Conservation (phyloP, 768 basidiomycete species). For the Cubamyces sp. region DNA sequence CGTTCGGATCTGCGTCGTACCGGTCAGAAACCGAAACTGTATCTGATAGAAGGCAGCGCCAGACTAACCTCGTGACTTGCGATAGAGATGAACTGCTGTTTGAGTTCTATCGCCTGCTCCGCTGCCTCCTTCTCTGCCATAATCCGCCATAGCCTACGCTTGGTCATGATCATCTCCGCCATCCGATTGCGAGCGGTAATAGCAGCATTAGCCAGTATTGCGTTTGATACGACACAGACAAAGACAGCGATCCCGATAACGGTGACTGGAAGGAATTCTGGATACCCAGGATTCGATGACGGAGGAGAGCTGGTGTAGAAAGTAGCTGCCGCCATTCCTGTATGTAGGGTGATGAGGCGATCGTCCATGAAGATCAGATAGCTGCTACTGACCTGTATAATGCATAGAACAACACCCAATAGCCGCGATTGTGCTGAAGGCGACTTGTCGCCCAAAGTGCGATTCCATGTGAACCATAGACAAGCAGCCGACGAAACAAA, state of each 20-base stretch:
- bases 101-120: conserved; percentile 36
- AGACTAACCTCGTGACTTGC: conserved; percentile 35
- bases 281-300: conserved; percentile 29
- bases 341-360: neutral
- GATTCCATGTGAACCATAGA: conserved; percentile 36
- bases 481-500: conserved; percentile 33
- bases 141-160: conserved; percentile 33
- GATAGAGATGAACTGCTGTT: conserved; percentile 37
- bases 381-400: conserved; percentile 31
- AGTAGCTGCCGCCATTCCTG: conserved; percentile 36
- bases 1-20: conserved; percentile 30
- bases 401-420: conserved; percentile 34
- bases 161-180: conserved; percentile 36
- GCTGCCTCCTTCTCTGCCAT: conserved; percentile 39
- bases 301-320: conserved; percentile 34
- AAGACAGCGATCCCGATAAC: conserved; percentile 30
- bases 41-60: neutral
- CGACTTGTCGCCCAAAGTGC: conserved; percentile 33
- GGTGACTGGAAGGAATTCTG: conserved; percentile 30
- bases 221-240: conserved; percentile 35
- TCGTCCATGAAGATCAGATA: no score
- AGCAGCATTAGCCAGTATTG: conserved; percentile 32
- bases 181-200: conserved; percentile 34
- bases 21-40: neutral
- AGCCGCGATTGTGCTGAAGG: conserved; percentile 34